Evolutionary conservation across 2,329 filamentous ascomycete species (phyloP), one percentile per base, ranked within the genome.

Genomic region (Coleophoma eucalyptorum): DNA sequence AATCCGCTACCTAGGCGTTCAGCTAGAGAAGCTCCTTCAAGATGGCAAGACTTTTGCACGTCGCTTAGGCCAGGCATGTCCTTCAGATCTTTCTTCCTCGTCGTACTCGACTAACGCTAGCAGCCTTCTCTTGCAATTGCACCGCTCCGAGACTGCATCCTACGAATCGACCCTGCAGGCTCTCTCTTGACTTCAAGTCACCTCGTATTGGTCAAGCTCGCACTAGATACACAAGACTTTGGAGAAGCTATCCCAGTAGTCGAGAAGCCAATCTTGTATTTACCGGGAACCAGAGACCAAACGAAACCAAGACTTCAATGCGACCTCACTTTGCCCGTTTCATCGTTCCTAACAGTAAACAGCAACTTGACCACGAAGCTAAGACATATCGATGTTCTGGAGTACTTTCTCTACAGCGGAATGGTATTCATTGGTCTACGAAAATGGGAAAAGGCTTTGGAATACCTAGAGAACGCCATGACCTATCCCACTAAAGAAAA

Each of bases 121-220:
- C 10, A 67, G 65, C 49, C 56, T 46, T 20, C 46, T 37, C 44
- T 59, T 32, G 62, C 61, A 42, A 55, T 67, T 44, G 43, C 40
- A 20, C 60, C 60, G 19, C 58, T 67, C 42, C 51, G 55, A 48
- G 51, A 58, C 50, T 84, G 83, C 3, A 76, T 92, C 55, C 69
- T 84, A 12, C 79, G 79, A 49, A 71, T 92, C 50, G 87, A 92
- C 57, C 84, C 86, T 2, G 77, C 77, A 12, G 81, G 79, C 26
- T 79, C 79, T 46, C 79, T 86, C 47, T 81, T 90, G 58, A 90
- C 86, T 4, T 78, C 78, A 4, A 75, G 74, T 26, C 86, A 90
- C 59, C 65, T 86, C 35, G 62, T 69, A 13, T 72, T 89, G 32
- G 73, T 78, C 31, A 79, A 74, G 40, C 65, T 84, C 11, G 86